Evolutionary conservation across 139 green algal species (phyloP), one percentile per base, ranked within the genome.

Genomic region (Chlorella sp.): DNA sequence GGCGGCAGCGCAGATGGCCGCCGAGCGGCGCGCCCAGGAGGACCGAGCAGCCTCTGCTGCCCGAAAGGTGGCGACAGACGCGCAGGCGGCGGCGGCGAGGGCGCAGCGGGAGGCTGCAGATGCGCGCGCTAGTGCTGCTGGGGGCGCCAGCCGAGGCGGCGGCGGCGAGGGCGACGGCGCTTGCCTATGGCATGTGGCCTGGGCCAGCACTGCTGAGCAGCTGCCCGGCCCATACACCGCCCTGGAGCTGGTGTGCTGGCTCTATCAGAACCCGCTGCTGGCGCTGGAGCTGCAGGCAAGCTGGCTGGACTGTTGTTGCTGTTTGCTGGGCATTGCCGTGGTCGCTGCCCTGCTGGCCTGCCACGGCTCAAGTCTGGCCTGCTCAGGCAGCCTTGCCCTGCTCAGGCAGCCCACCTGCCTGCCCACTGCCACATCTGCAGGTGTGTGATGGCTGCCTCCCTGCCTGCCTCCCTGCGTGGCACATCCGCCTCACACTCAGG

Each of bases 201-300:
- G 64, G 51, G 51, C 51, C 51, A 60, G 32, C 64, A 70, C 13
- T 38, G 14, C 64, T 22, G 14, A 30, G 17, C 32, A 13, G 64
- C 64, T 36, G 32, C 64, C 28, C 20, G 32, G 34, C 32, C 17
- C 64, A 3, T 70, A 40, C 32, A 34, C 64, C 0, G 3, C 64
- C 22, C 64, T 70, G 32, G 76, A 82, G 54, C 76, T 82, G 76
- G 19, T 82, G 51, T 54, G 36, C 5, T 82, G 76, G 76, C 54
- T 70, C 20, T 82, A 82, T 40, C 22, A 69, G 24, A 40, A 82
- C 26, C 32, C 51, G 16, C 69, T 43, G 54, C 76, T 82, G 76
- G 76, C 19, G 17, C 34, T 24, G 34, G 54, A 70, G 76, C 38
- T 82, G 34, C 76, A 82, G 76, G 76, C 51, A 40, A 56, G 75